Evolutionary conservation across 2,329 filamentous ascomycete species (phyloP), one percentile per base, ranked within the genome.

Genomic region (Penicillium janthinellum): DNA sequence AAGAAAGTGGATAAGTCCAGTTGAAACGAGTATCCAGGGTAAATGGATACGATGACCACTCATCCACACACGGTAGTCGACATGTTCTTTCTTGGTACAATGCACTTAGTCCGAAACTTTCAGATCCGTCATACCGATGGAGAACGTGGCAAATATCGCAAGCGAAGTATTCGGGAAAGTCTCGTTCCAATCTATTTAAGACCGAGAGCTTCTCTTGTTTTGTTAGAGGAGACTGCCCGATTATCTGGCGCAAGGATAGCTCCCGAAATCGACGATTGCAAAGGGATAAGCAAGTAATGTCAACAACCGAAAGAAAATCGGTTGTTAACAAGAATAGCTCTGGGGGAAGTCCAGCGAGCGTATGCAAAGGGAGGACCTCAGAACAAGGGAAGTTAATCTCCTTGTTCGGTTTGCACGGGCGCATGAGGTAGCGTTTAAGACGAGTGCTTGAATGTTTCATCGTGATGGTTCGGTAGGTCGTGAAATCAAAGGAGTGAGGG

Each of bases 111-210:
- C 25, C 20, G 14, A 42, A 17, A n/a, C 37, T 14, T 8, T 52
- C 20, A 41, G 34, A 50, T 39, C 52, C 12, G 25, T 20, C 15
- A 35, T 60, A 64, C 3, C 15, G 38, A 53, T 65, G 63, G 20
- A 63, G 56, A 20, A 57, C 12, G 10, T 58, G 22, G 50, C 56
- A 63, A 51, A 53, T 4, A 39, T 61, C n/a, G 42, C 61, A 65
- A 37, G 63, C 54, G 25, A 65, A 63, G 42, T 63, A 63, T 48
- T 45, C 20, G 12, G 61, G 63, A 11, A 44, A 20, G 28, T 63
- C 63, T 53, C 58, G 22, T 52, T 63, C 63, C 5, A 65, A 34
- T 25, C 60, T 56, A 14, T 10, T 53, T n/a, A 62, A 53, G 22
- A 61, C 17, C 10, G 17, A 59, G 2, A 60, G n/a, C 15, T 53